Base-by-base conservation (phyloP, 2,329 filamentous ascomycete species). In the Colletotrichum navitas region DNA sequence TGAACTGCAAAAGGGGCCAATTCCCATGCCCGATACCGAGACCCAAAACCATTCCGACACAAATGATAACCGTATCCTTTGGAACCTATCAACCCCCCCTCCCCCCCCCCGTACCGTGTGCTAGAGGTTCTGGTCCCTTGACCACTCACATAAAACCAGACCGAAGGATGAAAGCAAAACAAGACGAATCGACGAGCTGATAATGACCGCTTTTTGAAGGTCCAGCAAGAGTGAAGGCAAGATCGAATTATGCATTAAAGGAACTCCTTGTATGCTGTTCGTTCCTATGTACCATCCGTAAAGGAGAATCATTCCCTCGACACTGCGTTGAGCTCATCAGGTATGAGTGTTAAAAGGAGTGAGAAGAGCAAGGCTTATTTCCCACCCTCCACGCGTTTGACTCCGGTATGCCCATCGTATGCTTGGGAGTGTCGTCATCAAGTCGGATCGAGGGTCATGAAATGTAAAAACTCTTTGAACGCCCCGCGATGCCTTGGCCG, bases 241-340 rank as follows among this genome's bases (percentile, higher is more conserved):
- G 68, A 69, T 59, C 63, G 63, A 66, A 74, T 74, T 74, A 74
- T 73, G 73, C 73, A 74, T 74, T 74, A 74, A 66, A 70, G 72
- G 73, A 67, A 66, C 71, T 61, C 71, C 66, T 59, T 54, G 60
- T 67, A 70, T 72, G 68, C 72, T 47, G 58, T 73, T 60, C 69
- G 63, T 62, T 72, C 68, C 63, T 73, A 73, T 73, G 69, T 73
- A 69, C 60, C 71, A 51, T 64, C 54, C 54, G 43, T 63, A 49
- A 60, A 60, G 24, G 54, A 39, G 61, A 54, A 60, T 58, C 58
- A 52, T 55, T 51, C 61, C 54, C 56, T 55, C 51, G 66, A 65
- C 62, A 62, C 63, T 70, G 65, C 70, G 54, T 73, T 63, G 62
- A 65, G 55, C 69, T 70, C 62, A 65, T 71, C 66, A 63, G 45